Percentiles rank a stretch among this genome's conserved stretches.
Conservation (phyloP, 106 monocot genomes). For the Dendrobium catenatum region DNA sequence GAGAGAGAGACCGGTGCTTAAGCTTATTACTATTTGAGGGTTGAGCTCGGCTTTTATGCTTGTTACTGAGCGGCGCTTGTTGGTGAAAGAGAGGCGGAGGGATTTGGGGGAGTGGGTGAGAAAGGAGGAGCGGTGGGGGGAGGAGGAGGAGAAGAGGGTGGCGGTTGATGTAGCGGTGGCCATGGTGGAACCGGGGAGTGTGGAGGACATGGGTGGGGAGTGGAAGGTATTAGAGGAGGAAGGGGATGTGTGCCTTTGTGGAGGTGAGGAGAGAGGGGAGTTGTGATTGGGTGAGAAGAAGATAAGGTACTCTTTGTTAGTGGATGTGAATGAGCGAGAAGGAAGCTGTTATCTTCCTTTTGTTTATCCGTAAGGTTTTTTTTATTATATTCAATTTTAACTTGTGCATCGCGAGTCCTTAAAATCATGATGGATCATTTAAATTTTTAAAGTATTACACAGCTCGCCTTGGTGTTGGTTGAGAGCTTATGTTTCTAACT, state of each 20-base stretch:
- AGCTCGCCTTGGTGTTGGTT: too few species aligned
- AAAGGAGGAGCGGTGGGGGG: slow-evolving; percentile 41
- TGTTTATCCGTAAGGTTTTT: too few species aligned
- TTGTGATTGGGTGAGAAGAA: not conserved
- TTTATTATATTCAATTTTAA: too few species aligned
- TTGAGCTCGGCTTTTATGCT: slow-evolving; percentile 51
- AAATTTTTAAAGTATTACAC: too few species aligned
- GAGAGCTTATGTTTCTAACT: too few species aligned
- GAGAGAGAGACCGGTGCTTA: slow-evolving; percentile 89
- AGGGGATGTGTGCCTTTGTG: slow-evolving; percentile 14
- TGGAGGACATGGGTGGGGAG: not conserved
- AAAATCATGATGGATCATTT: too few species aligned
- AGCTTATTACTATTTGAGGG: slow-evolving; percentile 78
- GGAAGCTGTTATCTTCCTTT: too few species aligned
- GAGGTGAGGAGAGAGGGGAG: slow-evolving; percentile 15
- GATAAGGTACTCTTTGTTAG: not conserved
- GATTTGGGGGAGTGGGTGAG: slow-evolving; percentile 27
- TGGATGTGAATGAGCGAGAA: not conserved
- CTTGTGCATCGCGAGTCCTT: too few species aligned
- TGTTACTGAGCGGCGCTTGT: not conserved
- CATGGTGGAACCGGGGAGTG: not conserved
- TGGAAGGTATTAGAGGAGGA: slow-evolving; percentile 7
- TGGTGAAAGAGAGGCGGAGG: slow-evolving; percentile 7
- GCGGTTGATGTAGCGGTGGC: slow-evolving; percentile 10
- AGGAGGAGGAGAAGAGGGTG: slow-evolving; percentile 14